Conservation (phyloP, 495 filamentous ascomycete genomes). For the Trypethelium eluteriae region DNA sequence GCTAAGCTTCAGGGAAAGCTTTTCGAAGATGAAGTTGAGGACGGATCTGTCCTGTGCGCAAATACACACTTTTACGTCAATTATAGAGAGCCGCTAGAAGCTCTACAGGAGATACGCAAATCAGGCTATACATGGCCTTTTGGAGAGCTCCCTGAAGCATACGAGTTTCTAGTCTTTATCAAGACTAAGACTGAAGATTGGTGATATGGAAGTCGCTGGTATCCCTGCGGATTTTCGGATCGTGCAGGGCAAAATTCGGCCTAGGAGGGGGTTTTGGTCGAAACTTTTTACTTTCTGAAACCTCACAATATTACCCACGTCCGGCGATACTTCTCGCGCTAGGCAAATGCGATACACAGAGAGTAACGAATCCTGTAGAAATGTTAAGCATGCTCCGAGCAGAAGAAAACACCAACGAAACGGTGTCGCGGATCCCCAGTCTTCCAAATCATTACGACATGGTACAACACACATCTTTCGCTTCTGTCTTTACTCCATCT, state of each 20-base stretch:
- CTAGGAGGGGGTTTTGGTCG: too few species aligned
- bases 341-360: too few species aligned
- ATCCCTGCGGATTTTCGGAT: too few species aligned
- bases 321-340: too few species aligned
- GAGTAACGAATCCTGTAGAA: too few species aligned
- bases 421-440: neutral
- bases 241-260: too few species aligned
- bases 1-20: neutral
- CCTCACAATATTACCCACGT: too few species aligned
- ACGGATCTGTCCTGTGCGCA: neutral
- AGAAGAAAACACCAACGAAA: too few species aligned
- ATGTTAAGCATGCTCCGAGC: too few species aligned
- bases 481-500: constrained; percentile 19
- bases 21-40: neutral
- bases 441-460: neutral
- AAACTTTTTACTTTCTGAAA: too few species aligned
- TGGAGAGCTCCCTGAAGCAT: neutral
- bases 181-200: neutral
- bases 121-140: neutral
- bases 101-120: neutral
- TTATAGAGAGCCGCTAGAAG: neutral
- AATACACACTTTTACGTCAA: neutral
- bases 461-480: neutral
- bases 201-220: too few species aligned
- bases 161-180: neutral